Conservation (phyloP, 2,329 filamentous ascomycete genomes). For the Dothidotthia symphoricarpi region DNA sequence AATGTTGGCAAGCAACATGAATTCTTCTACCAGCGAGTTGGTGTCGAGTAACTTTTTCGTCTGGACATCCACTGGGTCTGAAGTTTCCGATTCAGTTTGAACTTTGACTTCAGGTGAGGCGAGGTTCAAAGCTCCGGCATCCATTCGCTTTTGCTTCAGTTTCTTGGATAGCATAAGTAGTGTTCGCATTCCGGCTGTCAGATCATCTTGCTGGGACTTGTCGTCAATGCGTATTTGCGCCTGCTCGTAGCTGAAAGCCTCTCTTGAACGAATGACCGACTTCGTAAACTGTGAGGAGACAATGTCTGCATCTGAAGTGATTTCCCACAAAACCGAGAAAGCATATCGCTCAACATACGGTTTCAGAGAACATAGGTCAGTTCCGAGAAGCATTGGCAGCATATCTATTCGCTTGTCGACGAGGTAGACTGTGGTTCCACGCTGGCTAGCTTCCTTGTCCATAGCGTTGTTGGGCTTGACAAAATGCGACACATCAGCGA, state of each 20-base stretch:
- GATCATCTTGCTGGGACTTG: constrained; percentile 76
- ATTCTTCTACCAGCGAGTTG: constrained; percentile 96
- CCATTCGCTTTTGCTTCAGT: constrained; percentile 91
- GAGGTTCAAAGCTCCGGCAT: constrained; percentile 85
- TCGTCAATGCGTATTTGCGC: constrained; percentile 95
- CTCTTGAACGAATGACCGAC: constrained; percentile 93
- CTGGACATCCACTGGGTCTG: constrained; percentile 93
- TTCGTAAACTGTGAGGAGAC: constrained; percentile 88
- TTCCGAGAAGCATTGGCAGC: constrained; percentile 94
- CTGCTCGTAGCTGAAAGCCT: constrained; percentile 97
- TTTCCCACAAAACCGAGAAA: constrained; percentile 66
- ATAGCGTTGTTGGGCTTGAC: constrained; percentile 96
- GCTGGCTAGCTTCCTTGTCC: constrained; percentile 90
- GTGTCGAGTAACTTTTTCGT: constrained; percentile 92
- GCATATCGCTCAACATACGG: constrained; percentile 83
- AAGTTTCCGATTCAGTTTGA: constrained; percentile 91
- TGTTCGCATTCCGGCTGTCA: constrained; percentile 85
- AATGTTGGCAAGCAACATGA: constrained; percentile 98
- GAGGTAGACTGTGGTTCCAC: constrained; percentile 94
- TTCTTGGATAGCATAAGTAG: constrained; percentile 88
- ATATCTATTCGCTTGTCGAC: constrained; percentile 99
- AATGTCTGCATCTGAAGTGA: constrained; percentile 80
- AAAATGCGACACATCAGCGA: constrained; percentile 98
- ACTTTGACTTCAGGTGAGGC: constrained; percentile 98
- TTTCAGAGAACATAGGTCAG: constrained; percentile 93